Conservation (phyloP, 805 yeast genomes). For the Yarrowia bubula region DNA sequence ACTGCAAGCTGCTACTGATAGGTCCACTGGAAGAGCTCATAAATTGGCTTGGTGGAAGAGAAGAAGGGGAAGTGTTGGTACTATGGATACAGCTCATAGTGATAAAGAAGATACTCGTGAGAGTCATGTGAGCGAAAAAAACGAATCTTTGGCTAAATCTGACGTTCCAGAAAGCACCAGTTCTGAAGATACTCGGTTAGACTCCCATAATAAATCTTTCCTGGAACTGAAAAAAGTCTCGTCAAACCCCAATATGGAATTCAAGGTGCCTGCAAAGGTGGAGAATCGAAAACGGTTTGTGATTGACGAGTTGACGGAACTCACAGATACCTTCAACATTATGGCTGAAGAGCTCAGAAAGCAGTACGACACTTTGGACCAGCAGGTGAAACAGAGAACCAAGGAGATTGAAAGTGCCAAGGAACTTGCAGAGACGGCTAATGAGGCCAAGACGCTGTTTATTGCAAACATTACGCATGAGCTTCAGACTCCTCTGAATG, state of each 20-base stretch:
- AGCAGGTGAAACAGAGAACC: constrained; percentile 81
- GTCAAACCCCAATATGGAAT: constrained; percentile 23
- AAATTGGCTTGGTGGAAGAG: constrained; percentile 8
- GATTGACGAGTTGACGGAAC: constrained; percentile 78
- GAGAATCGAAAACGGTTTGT: constrained; percentile 33
- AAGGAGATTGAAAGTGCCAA: constrained; percentile 85
- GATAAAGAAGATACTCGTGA: too few relatives aligned
- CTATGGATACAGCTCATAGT: too few relatives aligned
- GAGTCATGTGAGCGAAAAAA: too few relatives aligned
- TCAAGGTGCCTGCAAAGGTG: constrained; percentile 35
- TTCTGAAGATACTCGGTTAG: constrained; percentile 4
- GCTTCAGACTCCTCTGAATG: constrained; percentile 91
- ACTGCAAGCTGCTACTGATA: constrained; percentile 80
- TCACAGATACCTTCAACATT: constrained; percentile 82
- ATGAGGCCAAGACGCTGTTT: constrained; percentile 93
- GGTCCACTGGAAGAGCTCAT: constrained; percentile 43
- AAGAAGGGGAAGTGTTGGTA: background rate
- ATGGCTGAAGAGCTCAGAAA: constrained; percentile 85
- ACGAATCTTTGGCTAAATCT: too few relatives aligned
- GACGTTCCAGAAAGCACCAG: background rate
- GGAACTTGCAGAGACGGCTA: constrained; percentile 88
- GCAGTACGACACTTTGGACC: constrained; percentile 81
- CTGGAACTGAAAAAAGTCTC: constrained; percentile 1
- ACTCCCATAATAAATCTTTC: background rate
- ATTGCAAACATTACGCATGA: constrained; percentile 93